Evolutionary conservation across 2,329 filamentous ascomycete species (phyloP).

Genomic region (Graphilbum sp.): DNA sequence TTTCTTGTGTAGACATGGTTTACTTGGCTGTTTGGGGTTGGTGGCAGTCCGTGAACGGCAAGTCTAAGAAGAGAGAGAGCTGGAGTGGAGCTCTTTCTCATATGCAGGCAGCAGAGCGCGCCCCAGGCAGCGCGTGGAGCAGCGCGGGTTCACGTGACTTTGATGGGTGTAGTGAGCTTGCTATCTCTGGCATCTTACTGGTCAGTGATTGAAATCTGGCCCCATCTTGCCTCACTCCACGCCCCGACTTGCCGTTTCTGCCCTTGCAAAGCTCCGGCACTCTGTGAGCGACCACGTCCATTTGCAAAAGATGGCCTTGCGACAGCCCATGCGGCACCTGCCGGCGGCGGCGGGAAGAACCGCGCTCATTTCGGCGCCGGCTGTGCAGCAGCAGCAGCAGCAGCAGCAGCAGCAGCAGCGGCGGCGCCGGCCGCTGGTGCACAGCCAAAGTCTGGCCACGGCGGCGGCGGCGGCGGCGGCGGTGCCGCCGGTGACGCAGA

Average conservation of each 20-base stretch:
- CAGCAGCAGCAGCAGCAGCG: too few relatives aligned
- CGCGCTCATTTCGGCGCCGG: too few relatives aligned
- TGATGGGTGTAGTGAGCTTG: not conserved
- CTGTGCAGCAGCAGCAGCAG: not conserved
- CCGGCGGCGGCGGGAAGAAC: constrained; percentile 1
- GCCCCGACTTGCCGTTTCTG: not conserved
- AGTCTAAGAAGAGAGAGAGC: too few relatives aligned
- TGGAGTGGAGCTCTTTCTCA: too few relatives aligned
- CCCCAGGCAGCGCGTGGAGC: not conserved
- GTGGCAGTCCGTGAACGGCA: too few relatives aligned
- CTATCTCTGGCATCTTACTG: too few relatives aligned
- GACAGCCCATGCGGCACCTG: constrained; percentile 15
- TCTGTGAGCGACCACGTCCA: too few relatives aligned
- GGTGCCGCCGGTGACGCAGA: constrained; percentile 65
- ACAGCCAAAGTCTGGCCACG: too few relatives aligned
- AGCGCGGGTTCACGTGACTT: constrained; percentile 3
- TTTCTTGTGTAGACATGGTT: constrained; percentile 21
- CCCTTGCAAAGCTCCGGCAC: too few relatives aligned
- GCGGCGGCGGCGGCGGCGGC: constrained; percentile 38
- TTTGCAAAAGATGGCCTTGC: constrained; percentile 29
- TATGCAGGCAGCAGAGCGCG: constrained; percentile 7
- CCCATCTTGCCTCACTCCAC: not conserved
- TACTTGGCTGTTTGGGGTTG: too few relatives aligned
- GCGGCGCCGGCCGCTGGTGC: too few relatives aligned
- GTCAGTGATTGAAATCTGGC: constrained; percentile 1